Percentiles rank a stretch among this genome's conserved stretches.
Evolutionary conservation across 371 early-diverging fungal genomes (phyloP).

Genomic region (Mortierella sp.): DNA sequence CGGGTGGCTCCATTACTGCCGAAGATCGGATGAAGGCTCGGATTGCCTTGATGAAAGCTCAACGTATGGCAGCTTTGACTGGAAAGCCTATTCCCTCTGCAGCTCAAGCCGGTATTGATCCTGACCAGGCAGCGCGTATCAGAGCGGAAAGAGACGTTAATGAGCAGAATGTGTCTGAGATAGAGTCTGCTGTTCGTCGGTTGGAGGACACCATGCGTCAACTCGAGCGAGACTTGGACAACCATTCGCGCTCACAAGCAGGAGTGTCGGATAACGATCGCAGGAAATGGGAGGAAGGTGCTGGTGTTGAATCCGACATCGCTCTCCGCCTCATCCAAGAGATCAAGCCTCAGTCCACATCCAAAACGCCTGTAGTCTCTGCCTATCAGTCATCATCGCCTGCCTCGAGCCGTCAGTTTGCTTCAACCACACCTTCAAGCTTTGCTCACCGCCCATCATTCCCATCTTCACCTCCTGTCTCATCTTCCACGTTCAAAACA

Average conservation of each 20-base stretch:
- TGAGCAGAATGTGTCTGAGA: constrained; percentile 60
- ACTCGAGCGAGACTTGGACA: constrained; percentile 57
- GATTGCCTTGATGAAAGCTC: constrained; percentile 65
- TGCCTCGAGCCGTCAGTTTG: not conserved
- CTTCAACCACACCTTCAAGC: constrained; percentile 7
- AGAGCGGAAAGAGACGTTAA: constrained; percentile 64
- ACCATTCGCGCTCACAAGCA: constrained; percentile 41
- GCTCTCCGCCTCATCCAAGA: constrained; percentile 57
- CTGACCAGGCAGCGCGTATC: constrained; percentile 65
- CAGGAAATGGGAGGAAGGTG: constrained; percentile 64
- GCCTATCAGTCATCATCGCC: constrained; percentile 27
- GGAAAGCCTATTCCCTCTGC: constrained; percentile 62
- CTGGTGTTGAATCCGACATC: constrained; percentile 58
- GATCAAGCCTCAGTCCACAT: constrained; percentile 22
- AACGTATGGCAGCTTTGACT: constrained; percentile 74
- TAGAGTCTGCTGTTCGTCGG: constrained; percentile 60
- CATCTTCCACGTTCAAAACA: constrained; percentile 6
- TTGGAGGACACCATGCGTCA: constrained; percentile 59
- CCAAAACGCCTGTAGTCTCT: not conserved
- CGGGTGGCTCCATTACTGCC: constrained; percentile 70
- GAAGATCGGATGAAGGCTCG: constrained; percentile 70
- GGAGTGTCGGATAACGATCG: constrained; percentile 42
- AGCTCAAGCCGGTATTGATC: constrained; percentile 57
- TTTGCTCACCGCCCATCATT: constrained; percentile 8
- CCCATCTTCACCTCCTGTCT: constrained; percentile 17